A percentile compares a stretch with the other conserved stretches of the same genome.
phyloP scores from a whole-genome alignment of 2,329 filamentous ascomycete genomes.

The Penicillium hordei region DNA sequence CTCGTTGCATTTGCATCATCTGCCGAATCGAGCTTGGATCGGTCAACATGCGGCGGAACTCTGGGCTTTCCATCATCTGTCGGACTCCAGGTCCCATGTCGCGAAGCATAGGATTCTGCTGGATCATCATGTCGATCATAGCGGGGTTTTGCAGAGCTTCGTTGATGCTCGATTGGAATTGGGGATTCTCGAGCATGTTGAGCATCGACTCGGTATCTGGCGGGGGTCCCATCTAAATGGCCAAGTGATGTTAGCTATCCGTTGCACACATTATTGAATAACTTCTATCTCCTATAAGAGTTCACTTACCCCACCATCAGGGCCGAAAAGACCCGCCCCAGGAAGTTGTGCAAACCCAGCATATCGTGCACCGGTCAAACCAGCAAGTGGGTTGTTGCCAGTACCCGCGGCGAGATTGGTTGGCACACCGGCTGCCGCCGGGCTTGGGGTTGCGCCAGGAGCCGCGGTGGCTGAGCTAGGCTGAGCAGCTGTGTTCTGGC shows the following conservation, averaged over 20 bases:
- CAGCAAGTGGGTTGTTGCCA: conserved; percentile 85
- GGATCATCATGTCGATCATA: conserved; percentile 91
- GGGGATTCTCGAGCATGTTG: conserved; percentile 83
- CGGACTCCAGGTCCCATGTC: conserved; percentile 70
- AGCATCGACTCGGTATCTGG: conserved; percentile 78
- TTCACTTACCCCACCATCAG: conserved; percentile 82
- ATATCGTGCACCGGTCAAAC: conserved; percentile 87
- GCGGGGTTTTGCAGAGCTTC: conserved; percentile 94
- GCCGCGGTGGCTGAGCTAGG: conserved; percentile 39
- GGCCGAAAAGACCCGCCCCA: conserved; percentile 83
- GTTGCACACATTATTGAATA: not conserved
- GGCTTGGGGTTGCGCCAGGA: conserved; percentile 34
- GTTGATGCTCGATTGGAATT: conserved; percentile 83
- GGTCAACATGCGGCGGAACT: conserved; percentile 89
- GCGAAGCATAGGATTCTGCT: conserved; percentile 80
- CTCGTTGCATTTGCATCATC: conserved; percentile 77
- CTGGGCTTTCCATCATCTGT: conserved; percentile 82
- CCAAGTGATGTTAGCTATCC: conserved; percentile 16
- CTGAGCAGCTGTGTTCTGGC: conserved; percentile 56
- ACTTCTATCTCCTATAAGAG: not conserved
- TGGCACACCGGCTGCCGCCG: conserved; percentile 44
- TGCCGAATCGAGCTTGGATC: conserved; percentile 81
- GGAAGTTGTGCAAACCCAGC: conserved; percentile 89
- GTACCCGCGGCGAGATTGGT: conserved; percentile 51
- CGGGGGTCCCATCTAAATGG: conserved; percentile 78